Evolutionary conservation across 805 yeast species (phyloP).

Genomic region (Clavispora fructus): DNA sequence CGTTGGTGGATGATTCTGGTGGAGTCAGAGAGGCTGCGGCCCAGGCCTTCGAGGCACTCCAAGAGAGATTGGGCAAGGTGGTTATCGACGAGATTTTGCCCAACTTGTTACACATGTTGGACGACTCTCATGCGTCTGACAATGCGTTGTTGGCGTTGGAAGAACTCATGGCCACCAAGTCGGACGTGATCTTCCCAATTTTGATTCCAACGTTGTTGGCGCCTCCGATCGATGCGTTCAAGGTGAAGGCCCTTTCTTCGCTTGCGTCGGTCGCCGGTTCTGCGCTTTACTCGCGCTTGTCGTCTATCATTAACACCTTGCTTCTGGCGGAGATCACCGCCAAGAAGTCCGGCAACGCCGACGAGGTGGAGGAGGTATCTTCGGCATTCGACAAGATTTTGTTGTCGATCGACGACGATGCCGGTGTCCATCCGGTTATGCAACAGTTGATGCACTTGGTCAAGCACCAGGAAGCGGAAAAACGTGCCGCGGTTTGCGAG

Average conservation of each 20-base stretch:
- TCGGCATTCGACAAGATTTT: conserved; percentile 64
- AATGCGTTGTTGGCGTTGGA: conserved; percentile 82
- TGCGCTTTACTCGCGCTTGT: conserved; percentile 67
- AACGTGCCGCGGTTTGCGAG: conserved; percentile 57
- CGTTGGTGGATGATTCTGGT: conserved; percentile 69
- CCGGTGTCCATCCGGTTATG: conserved; percentile 79
- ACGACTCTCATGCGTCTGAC: conserved; percentile 49
- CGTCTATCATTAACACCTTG: conserved; percentile 68
- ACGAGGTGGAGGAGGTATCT: conserved; percentile 38
- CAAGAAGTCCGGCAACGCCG: conserved; percentile 28
- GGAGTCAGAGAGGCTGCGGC: conserved; percentile 90
- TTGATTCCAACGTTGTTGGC: conserved; percentile 78
- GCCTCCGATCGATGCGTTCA: conserved; percentile 76
- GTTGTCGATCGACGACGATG: conserved; percentile 66
- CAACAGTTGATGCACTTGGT: conserved; percentile 73
- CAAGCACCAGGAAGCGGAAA: conserved; percentile 66
- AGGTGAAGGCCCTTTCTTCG: conserved; percentile 83
- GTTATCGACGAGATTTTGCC: conserved; percentile 91
- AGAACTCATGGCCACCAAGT: conserved; percentile 86
- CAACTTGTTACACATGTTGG: conserved; percentile 65
- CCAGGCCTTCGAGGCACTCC: conserved; percentile 80
- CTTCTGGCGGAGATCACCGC: conserved; percentile 49
- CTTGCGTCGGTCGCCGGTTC: conserved; percentile 87
- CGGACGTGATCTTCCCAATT: conserved; percentile 91
- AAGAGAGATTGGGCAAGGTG: conserved; percentile 71